Conservation (phyloP, 495 filamentous ascomycete species). For the Annulohypoxylon moriforme region DNA sequence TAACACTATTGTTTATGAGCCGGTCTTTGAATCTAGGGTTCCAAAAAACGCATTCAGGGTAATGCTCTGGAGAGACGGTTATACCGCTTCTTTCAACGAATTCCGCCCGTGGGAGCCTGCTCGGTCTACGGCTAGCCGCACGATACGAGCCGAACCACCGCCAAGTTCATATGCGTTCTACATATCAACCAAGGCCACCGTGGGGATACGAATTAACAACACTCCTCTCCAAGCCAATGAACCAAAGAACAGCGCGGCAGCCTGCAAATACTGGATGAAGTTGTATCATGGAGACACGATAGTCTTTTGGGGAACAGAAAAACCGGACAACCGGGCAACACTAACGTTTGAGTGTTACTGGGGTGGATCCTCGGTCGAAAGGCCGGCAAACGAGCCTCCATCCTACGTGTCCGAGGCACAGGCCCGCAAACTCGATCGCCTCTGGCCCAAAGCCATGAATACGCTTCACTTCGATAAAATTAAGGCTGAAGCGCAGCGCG, state of each 20-base stretch:
- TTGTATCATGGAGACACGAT: conserved; percentile 80
- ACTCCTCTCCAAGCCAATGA: conserved; percentile 64
- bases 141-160: conserved; percentile 50
- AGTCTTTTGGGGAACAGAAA: conserved; percentile 64
- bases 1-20: conserved; percentile 71
- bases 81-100: conserved; percentile 59
- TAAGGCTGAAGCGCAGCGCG: conserved; percentile 51
- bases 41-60: conserved; percentile 86
- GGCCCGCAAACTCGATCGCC: conserved; percentile 45
- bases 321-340: conserved; percentile 41
- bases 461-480: conserved; percentile 38
- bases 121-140: conserved; percentile 42
- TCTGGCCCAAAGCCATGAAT: conserved; percentile 45
- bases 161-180: conserved; percentile 72
- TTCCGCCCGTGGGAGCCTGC: conserved; percentile 55
- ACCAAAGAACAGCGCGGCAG: conserved; percentile 53
- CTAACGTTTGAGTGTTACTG: conserved; percentile 60
- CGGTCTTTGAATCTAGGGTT: conserved; percentile 71
- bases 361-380: conserved; percentile 55
- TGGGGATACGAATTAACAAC: conserved; percentile 79
- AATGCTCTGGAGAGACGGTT: conserved; percentile 73
- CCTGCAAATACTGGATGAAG: conserved; percentile 70
- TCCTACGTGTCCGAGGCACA: conserved; percentile 34
- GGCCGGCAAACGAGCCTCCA: conserved; percentile 37
- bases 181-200: conserved; percentile 76